Evolutionary conservation across 768 basidiomycete species (phyloP).

Genomic region (Leucosporidium scottii): DNA sequence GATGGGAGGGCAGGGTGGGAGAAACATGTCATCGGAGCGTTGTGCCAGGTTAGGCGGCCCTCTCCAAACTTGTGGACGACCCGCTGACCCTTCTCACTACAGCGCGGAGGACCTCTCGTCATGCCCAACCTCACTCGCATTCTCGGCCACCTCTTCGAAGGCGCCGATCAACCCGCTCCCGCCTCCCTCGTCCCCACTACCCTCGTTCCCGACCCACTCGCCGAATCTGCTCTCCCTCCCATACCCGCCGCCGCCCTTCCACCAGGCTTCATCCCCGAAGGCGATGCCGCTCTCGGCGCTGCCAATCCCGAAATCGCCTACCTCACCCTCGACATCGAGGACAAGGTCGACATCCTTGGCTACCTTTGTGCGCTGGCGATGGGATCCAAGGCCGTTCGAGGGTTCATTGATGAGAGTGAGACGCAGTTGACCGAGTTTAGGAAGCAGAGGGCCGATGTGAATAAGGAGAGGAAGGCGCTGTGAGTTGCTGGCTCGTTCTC

Average conservation of each 20-base stretch:
- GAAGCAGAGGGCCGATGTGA: slow-evolving; percentile 93
- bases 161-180: slow-evolving; percentile 13
- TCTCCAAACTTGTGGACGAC: no score
- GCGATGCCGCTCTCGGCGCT: slow-evolving; percentile 43
- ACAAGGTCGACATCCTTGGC: slow-evolving; percentile 75
- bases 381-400: slow-evolving; percentile 79
- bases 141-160: slow-evolving; percentile 33
- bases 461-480: slow-evolving; percentile 80
- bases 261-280: slow-evolving; percentile 25
- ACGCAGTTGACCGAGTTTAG: slow-evolving; percentile 80
- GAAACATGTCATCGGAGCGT: slow-evolving; percentile 32
- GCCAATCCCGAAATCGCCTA: slow-evolving; percentile 45
- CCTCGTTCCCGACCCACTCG: slow-evolving; percentile 7
- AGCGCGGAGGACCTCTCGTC: slow-evolving; percentile 27
- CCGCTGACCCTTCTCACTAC: background rate
- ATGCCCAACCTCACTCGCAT: slow-evolving; percentile 31
- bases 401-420: slow-evolving; percentile 84
- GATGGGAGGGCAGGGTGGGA: slow-evolving; percentile 36
- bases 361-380: slow-evolving; percentile 86
- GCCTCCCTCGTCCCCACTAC: background rate
- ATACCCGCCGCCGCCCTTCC: background rate
- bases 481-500: slow-evolving; percentile 45
- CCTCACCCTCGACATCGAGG: slow-evolving; percentile 40
- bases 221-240: slow-evolving; percentile 55
- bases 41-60: slow-evolving; percentile 24